A percentile compares a stretch with the other conserved stretches of the same genome.
Evolutionary conservation across 345 rosid species (phyloP).

Genomic region (Trapa incisa): DNA sequence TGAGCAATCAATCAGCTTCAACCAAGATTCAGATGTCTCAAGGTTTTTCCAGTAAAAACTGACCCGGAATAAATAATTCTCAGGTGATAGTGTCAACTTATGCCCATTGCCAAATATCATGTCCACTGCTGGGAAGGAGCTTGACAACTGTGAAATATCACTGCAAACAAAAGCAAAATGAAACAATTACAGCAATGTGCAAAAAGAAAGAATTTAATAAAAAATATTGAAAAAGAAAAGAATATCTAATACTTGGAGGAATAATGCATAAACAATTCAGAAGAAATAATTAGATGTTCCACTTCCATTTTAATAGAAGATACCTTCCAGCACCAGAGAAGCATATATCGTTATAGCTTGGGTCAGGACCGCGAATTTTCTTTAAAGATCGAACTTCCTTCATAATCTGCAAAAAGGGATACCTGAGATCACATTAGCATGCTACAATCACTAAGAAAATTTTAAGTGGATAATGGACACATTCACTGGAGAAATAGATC

Average conservation of each 20-base stretch:
- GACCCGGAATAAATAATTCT: constrained; percentile 82
- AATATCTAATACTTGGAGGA: too few species aligned
- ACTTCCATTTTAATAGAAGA: constrained; percentile 5
- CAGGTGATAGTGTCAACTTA: constrained; percentile 64
- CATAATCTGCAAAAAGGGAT: constrained; percentile 34
- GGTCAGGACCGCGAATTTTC: constrained; percentile 79
- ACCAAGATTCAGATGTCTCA: background rate
- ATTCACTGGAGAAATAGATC: background rate
- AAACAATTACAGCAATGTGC: background rate
- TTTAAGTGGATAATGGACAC: background rate
- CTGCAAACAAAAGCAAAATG: constrained; percentile 22
- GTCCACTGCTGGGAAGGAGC: constrained; percentile 59
- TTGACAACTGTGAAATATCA: constrained; percentile 39
- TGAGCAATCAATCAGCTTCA: background rate
- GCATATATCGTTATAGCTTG: constrained; percentile 77
- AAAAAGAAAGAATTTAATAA: background rate
- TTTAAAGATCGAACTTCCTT: constrained; percentile 48
- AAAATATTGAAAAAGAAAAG: background rate
- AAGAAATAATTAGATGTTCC: background rate
- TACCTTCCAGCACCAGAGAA: constrained; percentile 68
- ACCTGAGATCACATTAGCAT: background rate
- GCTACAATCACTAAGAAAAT: background rate
- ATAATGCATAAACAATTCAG: background rate
- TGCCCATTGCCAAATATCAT: constrained; percentile 60
- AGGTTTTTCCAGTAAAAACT: constrained; percentile 13